These are phyloP conservation scores for Wickerhamomyces xylosicus DNA, from an alignment of 805 yeast genomes.

Conservation along the genomic window DNA sequence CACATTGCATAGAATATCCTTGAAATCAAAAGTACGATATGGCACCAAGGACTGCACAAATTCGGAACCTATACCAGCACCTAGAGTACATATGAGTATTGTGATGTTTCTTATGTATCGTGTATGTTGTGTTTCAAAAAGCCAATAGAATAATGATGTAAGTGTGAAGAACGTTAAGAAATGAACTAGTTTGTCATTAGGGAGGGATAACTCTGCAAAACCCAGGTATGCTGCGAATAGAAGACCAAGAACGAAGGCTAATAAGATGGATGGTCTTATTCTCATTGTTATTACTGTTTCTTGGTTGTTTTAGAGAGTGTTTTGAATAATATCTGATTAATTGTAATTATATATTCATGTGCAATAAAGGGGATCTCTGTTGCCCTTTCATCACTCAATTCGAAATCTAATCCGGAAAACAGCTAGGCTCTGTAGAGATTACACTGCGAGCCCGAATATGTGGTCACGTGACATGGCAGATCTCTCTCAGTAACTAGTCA, in stretches of 20 bases:
- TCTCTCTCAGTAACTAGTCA: background rate
- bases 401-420: background rate
- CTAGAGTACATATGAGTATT: constrained; percentile 32
- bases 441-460: background rate
- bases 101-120: constrained; percentile 25
- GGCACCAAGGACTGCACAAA: constrained; percentile 37
- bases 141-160: constrained; percentile 37
- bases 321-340: background rate
- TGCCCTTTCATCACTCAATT: background rate
- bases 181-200: constrained; percentile 44
- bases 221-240: constrained; percentile 17
- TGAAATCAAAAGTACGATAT: constrained; percentile 34
- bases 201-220: constrained; percentile 25
- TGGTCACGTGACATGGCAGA: background rate
- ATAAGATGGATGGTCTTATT: constrained; percentile 21
- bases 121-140: constrained; percentile 28
- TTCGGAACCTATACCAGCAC: constrained; percentile 41
- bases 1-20: constrained; percentile 32
- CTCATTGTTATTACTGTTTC: constrained; percentile 7
- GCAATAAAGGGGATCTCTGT: background rate
- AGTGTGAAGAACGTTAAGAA: constrained; percentile 34
- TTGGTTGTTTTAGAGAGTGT: too few relatives aligned
- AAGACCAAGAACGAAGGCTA: constrained; percentile 27
- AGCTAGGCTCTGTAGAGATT: background rate
- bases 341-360: background rate